Evolutionary conservation across 495 filamentous ascomycete species (phyloP), one percentile per base, ranked within the genome.

Genomic region (Extremus antarcticus): DNA sequence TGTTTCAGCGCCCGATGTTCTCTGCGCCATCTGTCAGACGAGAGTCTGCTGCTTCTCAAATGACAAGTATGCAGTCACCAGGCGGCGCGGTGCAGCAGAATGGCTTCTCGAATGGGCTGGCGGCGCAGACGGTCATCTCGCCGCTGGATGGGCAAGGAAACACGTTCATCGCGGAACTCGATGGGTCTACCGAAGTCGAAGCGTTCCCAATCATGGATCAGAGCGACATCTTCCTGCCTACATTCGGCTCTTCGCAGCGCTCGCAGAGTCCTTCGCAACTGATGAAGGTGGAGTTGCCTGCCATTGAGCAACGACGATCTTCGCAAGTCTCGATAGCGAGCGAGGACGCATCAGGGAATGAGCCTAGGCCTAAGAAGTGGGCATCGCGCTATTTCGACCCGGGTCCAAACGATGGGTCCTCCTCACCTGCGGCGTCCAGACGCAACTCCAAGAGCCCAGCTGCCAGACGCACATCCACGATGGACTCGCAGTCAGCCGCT

Each of bases 201-300:
- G 25, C 32, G 32, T 15, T 48, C 11, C 59, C 59, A 3, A 24
- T 62, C 21, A 50, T 62, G 23, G 59, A 62, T 22, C 51, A 57
- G n/a, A 62, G 59, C 47, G 59, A 62, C 7, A 43, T 58, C 21
- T 62, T 62, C 43, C 24, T 57, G 46, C 59, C 59, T 8, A 7
- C 29, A 20, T 53, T 51, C 13, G 46, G 46, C 8, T 45, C 41
- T 45, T 45, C 41, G 7, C 15, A 45, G 41, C 41, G 41, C 8
- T 45, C 41, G n/a, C 41, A 45, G n/a, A 45, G 41, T 21, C 41
- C 41, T 8, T n/a, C 41, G n/a, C 41, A 45, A n/a, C 41, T 45
- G 16, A 45, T 45, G 41, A 45, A 21, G 41, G 15, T 7, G 7
- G 41, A 45, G n/a, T n/a, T 45, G n/a, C 41, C 41, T 4, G 41